Evolutionary conservation across 2,329 filamentous ascomycete species (phyloP), one percentile per base, ranked within the genome.

Genomic region (Curvularia eragrostidis): DNA sequence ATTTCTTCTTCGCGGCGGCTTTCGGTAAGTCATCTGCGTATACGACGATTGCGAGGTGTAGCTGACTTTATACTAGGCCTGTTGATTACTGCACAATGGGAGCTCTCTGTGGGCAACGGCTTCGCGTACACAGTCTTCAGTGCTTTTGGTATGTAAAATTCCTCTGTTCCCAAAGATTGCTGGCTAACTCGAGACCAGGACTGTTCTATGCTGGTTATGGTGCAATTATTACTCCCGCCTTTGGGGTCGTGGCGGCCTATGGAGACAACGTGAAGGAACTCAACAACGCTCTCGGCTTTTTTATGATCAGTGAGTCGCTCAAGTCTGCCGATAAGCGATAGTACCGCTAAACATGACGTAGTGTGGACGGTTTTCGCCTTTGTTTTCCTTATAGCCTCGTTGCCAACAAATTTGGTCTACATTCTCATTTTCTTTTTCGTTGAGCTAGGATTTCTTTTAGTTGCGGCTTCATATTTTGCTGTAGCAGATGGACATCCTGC

Each of bases 41-140:
- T 6, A 23, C 2, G 10, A 8, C 9, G 5, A 30, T 5, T 43
- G 5, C 19, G 1, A 36, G 26, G 5, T 2, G 4, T 28, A 21
- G 12, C 52, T 54, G 18, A 54, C 23, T 26, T 5, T 3, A 10
- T 36, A 12, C 21, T 23, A 54, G 52, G 54, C 7, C n/a, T 86
- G 59, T 74, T 86, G 0, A 73, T 86, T 1, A 81, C 82, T 0
- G 84, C 84, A 5, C 83, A 85, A 62, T 86, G 83, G 83, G 83
- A 85, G 64, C 67, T 85, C 0, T 78, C 81, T 0, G 72, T 79
- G 10, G 83, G 83, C 0, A 85, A 85, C 51, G 80, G 79, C 0
- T 84, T 84, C 54, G 78, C 78, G 0, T 85, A 86, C 54, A 85
- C 82, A 0, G 81, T 84, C 0, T 78, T 85, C 34, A 81, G 80